Percentiles rank a stretch among this genome's conserved stretches.
Conservation (phyloP, 2,329 filamentous ascomycete genomes). For the Diaporthe velutina region DNA sequence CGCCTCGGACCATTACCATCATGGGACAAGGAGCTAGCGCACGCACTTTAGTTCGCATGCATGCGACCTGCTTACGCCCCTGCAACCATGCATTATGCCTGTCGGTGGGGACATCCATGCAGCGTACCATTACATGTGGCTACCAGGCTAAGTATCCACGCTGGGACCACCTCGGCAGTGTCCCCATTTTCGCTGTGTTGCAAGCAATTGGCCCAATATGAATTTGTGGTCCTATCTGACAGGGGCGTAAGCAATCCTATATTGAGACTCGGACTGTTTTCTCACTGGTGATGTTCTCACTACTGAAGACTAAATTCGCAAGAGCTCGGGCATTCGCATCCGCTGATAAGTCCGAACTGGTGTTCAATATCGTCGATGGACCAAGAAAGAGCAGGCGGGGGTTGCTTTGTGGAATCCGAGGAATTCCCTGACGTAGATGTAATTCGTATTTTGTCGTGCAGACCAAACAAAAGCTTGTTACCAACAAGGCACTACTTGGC, state of each 20-base stretch:
- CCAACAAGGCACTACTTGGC: no score
- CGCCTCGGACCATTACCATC: not conserved
- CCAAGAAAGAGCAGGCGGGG: not conserved
- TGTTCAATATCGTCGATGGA: not conserved
- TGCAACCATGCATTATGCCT: not conserved
- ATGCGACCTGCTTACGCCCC: constrained; percentile 14
- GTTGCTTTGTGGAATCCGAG: not conserved
- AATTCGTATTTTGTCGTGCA: no score
- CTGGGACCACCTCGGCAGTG: not conserved
- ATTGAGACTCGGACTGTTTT: not conserved
- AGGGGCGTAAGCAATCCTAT: not conserved
- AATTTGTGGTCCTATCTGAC: not conserved
- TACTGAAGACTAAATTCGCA: not conserved
- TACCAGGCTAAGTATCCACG: not conserved
- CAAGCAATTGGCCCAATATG: not conserved
- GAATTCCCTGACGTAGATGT: no score
- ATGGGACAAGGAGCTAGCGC: not conserved
- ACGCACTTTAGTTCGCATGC: not conserved
- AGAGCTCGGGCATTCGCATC: not conserved
- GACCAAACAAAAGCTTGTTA: no score
- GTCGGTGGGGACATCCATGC: not conserved
- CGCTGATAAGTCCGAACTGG: not conserved
- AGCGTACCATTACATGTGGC: not conserved
- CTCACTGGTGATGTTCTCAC: not conserved
- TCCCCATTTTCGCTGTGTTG: not conserved